Percentiles rank a stretch among this genome's conserved stretches.
These are phyloP conservation scores for Vigna trinervia DNA, from an alignment of 306 rosid genomes.

Conservation along the genomic window DNA sequence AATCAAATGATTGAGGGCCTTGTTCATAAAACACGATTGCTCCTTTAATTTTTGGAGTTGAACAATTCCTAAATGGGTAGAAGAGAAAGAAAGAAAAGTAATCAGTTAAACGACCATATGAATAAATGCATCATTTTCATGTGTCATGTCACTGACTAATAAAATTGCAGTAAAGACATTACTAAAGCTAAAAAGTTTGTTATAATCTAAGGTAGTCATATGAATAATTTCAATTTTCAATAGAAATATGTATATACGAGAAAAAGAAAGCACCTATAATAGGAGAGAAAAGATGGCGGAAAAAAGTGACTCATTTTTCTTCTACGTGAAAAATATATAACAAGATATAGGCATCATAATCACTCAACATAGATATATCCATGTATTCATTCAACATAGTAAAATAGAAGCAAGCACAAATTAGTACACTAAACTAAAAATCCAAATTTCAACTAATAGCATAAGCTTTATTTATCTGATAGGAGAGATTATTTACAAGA, in stretches of 20 bases:
- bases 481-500: constrained; percentile 7
- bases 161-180: constrained; percentile 7
- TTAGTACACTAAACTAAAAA: constrained; percentile 18
- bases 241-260: neutral
- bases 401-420: constrained; percentile 19
- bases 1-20: constrained; percentile 85
- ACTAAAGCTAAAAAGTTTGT: constrained; percentile 9
- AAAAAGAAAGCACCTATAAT: constrained; percentile 21
- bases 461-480: constrained; percentile 19
- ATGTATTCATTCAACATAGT: constrained; percentile 7
- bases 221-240: constrained; percentile 22
- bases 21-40: constrained; percentile 88
- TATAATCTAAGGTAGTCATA: constrained; percentile 23
- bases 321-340: constrained; percentile 2
- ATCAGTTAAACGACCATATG: constrained; percentile 40
- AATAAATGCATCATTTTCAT: neutral
- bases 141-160: constrained; percentile 9
- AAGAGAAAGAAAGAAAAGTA: constrained; percentile 40
- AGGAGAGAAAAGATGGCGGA: neutral
- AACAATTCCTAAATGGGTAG: constrained; percentile 72
- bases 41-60: constrained; percentile 85
- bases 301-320: neutral
- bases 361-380: neutral
- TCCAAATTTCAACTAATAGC: constrained; percentile 8
- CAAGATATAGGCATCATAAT: constrained; percentile 11